Base-by-base conservation (phyloP, 192 early-diverging fungal species). In the Geranomyces michiganensis region DNA sequence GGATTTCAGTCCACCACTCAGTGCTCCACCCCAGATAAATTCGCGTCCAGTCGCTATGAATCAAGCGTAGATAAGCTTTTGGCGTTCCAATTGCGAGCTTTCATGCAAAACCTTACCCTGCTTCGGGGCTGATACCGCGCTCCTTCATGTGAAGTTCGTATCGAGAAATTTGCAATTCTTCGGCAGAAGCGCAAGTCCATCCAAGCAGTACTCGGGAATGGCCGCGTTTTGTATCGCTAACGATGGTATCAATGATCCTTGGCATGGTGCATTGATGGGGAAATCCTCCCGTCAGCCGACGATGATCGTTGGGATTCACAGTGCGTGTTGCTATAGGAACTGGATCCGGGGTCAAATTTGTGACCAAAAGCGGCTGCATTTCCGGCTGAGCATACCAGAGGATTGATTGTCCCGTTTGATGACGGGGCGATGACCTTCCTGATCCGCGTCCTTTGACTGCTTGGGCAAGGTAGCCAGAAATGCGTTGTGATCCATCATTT, bases 211-310 rank as follows among this genome's bases (percentile, higher is more conserved):
- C 36, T 32, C 65, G 31, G 12, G 59, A 53, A 30, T 67, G 64
- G n/a, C 73, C 73, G 9, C 64, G 47, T 62, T 68, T 67, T 8
- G 36, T 1, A 68, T 74, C 66, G 41, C 19, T 60, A 26, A 74
- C 6, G 22, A 67, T 62, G 22, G 51, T 53, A 14, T 67, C 73
- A 22, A 49, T 49, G 21, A 68, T 45, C 10, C 65, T 65, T 24
- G 73, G 73, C 66, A 67, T 68, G n/a, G 73, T 68, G 60, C 73
- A 74, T 48, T 62, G 63, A 49, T 74, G 73, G 13, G 73, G 73
- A 45, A 62, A 62, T 12, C 73, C 73, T n/a, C 73, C 73, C 15
- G 73, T 74, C 22, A 74, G 46, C n/a, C 73, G 73, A 7, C 66
- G 53, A 48, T 56, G 66, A 13, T 62, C 73, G 22, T 67, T 60